A percentile compares a stretch with the other conserved stretches of the same genome.
These are phyloP conservation scores for Ophiostoma australiae DNA, from an alignment of 2,329 filamentous ascomycete genomes.

Conservation along the genomic window DNA sequence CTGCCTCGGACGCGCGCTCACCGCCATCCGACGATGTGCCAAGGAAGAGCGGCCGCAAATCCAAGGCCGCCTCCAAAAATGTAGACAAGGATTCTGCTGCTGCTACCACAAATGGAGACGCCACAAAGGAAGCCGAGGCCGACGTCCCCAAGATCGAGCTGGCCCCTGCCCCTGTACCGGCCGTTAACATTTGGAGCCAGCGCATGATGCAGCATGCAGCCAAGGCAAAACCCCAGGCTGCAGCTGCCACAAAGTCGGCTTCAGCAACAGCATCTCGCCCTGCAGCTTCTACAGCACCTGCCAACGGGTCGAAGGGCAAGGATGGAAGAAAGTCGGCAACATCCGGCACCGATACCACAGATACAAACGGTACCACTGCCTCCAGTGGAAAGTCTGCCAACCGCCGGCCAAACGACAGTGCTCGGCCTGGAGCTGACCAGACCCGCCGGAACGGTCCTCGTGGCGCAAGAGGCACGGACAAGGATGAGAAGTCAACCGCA, in stretches of 20 bases:
- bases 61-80: constrained; percentile 54
- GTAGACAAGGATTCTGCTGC: constrained; percentile 47
- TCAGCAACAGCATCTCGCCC: constrained; percentile 15
- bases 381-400: constrained; percentile 36
- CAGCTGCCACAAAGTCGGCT: neutral
- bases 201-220: constrained; percentile 62
- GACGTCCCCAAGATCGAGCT: constrained; percentile 59
- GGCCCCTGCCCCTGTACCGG: constrained; percentile 73
- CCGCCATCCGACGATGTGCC: constrained; percentile 50
- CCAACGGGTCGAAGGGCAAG: constrained; percentile 20
- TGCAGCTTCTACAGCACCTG: constrained; percentile 24
- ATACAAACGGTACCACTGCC: constrained; percentile 37
- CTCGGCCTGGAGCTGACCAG: constrained; percentile 38
- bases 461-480: constrained; percentile 44
- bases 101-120: constrained; percentile 34
- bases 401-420: constrained; percentile 40
- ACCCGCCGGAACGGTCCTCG: constrained; percentile 41
- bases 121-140: constrained; percentile 38
- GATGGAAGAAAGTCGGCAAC: constrained; percentile 28
- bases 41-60: constrained; percentile 56
- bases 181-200: constrained; percentile 84
- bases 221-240: constrained; percentile 41
- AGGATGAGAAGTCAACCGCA: constrained; percentile 35
- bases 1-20: constrained; percentile 1
- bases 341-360: neutral